Percentiles rank a stretch among this genome's conserved stretches.
These are phyloP conservation scores for Myochromella boudieri DNA, from an alignment of 768 basidiomycete species.

Conservation along the genomic window DNA sequence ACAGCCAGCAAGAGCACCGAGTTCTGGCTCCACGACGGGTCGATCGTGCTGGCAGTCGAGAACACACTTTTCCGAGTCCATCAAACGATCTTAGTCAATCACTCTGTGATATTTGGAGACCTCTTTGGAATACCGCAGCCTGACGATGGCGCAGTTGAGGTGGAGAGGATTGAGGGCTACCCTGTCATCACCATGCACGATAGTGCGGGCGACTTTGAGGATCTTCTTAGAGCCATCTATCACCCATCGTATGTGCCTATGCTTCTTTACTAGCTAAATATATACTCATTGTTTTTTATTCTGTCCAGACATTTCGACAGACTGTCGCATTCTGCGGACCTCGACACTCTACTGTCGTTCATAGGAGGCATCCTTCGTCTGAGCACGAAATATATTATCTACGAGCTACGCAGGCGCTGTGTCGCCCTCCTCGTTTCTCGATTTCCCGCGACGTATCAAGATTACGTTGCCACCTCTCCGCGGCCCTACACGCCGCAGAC, in stretches of 20 bases:
- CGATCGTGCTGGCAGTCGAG: conserved; percentile 41
- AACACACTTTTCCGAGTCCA: conserved; percentile 43
- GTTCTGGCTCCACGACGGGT: conserved; percentile 49
- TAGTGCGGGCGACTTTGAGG: conserved; percentile 42
- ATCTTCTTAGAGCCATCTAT: conserved; percentile 53
- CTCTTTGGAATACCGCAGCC: conserved; percentile 62
- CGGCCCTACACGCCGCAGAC: conserved; percentile 6
- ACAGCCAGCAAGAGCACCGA: conserved; percentile 15
- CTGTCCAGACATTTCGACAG: conserved; percentile 35
- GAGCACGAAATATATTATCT: conserved; percentile 62
- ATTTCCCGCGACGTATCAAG: conserved; percentile 38
- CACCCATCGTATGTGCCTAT: conserved; percentile 37
- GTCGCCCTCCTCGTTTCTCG: conserved; percentile 44
- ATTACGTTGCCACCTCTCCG: conserved; percentile 30
- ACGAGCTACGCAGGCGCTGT: conserved; percentile 50
- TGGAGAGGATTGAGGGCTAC: conserved; percentile 46
- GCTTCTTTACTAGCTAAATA: background rate
- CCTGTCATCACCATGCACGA: conserved; percentile 53
- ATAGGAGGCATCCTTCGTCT: conserved; percentile 58
- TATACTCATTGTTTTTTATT: too few relatives aligned
- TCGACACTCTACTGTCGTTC: conserved; percentile 44
- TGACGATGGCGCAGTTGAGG: conserved; percentile 16
- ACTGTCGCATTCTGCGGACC: conserved; percentile 32
- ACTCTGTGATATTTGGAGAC: conserved; percentile 67
- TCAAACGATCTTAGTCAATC: conserved; percentile 45